Evolutionary conservation across 495 filamentous ascomycete species (phyloP).

Genomic region (Penicillium diatomitis): DNA sequence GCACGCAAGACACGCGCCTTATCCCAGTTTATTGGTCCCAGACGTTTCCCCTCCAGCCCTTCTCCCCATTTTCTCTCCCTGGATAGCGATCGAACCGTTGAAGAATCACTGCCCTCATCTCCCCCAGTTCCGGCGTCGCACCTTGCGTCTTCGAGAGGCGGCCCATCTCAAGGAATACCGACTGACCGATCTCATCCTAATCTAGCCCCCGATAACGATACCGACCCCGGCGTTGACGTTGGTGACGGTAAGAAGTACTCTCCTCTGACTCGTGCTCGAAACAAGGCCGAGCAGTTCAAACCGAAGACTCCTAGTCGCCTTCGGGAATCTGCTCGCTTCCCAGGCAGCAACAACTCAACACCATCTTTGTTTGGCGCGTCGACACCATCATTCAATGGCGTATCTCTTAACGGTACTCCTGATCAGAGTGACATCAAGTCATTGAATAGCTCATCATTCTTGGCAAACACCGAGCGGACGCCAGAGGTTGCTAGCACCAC

Average conservation of each 20-base stretch:
- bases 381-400: not conserved
- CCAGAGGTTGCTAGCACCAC: no score
- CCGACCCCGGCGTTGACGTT: not conserved
- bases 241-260: conserved; percentile 1
- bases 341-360: conserved; percentile 10
- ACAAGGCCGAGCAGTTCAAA: conserved; percentile 34
- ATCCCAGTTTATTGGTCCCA: no score
- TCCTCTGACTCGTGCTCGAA: conserved; percentile 22
- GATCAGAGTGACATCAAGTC: conserved; percentile 1
- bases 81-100: no score
- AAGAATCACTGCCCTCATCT: no score
- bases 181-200: not conserved
- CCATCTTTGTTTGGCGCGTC: not conserved
- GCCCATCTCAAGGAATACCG: not conserved
- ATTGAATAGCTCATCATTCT: not conserved
- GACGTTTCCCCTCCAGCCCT: no score
- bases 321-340: conserved; percentile 29
- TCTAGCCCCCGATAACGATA: not conserved
- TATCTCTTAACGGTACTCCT: not conserved
- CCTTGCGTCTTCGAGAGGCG: no score
- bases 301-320: conserved; percentile 41
- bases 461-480: not conserved
- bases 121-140: no score
- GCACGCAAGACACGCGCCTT: no score
- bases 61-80: no score